Evolutionary conservation across 2,329 filamentous ascomycete species (phyloP).

Genomic region (Parafenestella ontariensis): DNA sequence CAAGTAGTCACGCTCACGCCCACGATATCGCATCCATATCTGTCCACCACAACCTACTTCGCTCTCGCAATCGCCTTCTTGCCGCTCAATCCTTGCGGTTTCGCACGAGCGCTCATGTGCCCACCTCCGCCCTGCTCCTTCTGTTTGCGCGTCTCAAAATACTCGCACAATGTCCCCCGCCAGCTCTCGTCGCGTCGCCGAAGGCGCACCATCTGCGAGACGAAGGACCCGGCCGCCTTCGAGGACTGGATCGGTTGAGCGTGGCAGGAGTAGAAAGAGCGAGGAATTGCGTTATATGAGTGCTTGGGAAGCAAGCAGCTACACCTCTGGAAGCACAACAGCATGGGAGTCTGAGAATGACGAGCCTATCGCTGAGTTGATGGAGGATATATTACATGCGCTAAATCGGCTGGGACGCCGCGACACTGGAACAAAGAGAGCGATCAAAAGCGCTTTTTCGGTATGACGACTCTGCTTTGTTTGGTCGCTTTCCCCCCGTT

Average conservation of each 20-base stretch:
- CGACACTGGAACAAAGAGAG: constrained; percentile 25
- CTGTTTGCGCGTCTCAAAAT: constrained; percentile 45
- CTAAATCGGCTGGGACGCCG: constrained; percentile 40
- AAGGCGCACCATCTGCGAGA: constrained; percentile 42
- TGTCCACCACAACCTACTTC: constrained; percentile 1
- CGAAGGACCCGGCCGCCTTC: constrained; percentile 43
- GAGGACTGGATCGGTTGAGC: constrained; percentile 45
- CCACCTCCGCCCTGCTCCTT: constrained; percentile 42
- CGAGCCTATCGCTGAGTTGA: constrained; percentile 28
- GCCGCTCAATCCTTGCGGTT: constrained; percentile 34
- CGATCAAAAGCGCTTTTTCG: constrained; percentile 31
- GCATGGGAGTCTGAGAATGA: constrained; percentile 34
- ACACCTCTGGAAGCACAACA: constrained; percentile 21
- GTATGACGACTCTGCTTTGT: constrained; percentile 43
- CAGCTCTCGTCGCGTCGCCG: constrained; percentile 42
- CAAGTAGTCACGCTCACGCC: constrained; percentile 21
- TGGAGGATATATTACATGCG: constrained; percentile 36
- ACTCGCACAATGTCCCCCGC: constrained; percentile 45
- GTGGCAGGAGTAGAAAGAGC: constrained; percentile 21
- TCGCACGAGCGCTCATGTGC: constrained; percentile 47
- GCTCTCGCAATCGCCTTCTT: constrained; percentile 7
- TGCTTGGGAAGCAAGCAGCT: constrained; percentile 20
- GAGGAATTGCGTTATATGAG: constrained; percentile 4
- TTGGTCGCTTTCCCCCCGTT: constrained; percentile 25
- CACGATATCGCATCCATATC: background rate